Evolutionary conservation across 768 basidiomycete species (phyloP), one percentile per base, ranked within the genome.

Genomic region (Pulveroboletus sp.): DNA sequence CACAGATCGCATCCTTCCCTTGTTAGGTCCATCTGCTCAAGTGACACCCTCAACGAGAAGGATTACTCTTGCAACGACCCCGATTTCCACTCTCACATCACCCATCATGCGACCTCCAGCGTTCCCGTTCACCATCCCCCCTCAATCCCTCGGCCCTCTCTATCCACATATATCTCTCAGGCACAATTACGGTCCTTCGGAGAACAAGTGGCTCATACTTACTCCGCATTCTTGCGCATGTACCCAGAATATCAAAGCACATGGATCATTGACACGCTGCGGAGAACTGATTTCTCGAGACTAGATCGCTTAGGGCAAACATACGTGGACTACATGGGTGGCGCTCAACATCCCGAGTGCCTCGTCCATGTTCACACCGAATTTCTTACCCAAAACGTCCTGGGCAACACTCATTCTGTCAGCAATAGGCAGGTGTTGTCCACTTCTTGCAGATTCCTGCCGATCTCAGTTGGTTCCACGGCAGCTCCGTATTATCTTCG

Each of bases 281-380:
- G 85, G 41, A 72, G 76, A 54, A 81, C 76, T 0, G 85, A 89
- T 63, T 86, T 78, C 55, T 51, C 71, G 5, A 70, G 85, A 44
- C 71, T 86, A 36, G 79, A 83, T 52, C 76, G 75, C 12, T 69
- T 71, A 9, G 80, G 80, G 6, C 86, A 90, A 70, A 85, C 83
- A 9, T 91, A 91, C 51, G 83, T 89, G 52, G 89, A 92, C 60
- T 91, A 86, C 55, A 91, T 91, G 86, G 89, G 89, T 26, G 88
- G 86, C 20, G 79, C 86, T 0, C 71, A 91, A 29, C 89, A 88
- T 55, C 89, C 89, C 11, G 85, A 88, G 57, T 85, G 82, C 57
- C 79, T 92, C 29, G 78, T 91, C 50, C 76, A 76, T 32, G 78
- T 81, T 10, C 86, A 90, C 56, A 74, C 81, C 34, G 78, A 80